Conservation (phyloP, 148 eudicot genomes). For the Vaccinium myrtillus region DNA sequence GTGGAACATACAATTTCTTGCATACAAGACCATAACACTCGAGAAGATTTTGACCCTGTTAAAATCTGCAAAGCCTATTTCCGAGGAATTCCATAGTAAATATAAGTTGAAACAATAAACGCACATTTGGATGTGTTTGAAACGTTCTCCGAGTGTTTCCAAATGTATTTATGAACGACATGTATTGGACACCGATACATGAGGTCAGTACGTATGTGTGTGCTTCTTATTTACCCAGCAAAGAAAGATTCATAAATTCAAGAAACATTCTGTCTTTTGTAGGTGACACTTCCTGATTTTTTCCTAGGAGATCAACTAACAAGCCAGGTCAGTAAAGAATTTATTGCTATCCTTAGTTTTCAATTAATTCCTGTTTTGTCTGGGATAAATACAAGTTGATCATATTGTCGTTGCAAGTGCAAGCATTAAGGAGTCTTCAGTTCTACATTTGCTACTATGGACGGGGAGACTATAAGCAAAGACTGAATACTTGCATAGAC, state of each 20-base stretch:
- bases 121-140: too few species aligned
- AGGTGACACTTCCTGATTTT: conserved; percentile 52
- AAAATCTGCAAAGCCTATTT: too few species aligned
- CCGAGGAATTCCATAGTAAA: too few species aligned
- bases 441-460: conserved; percentile 49
- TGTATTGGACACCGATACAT: too few species aligned
- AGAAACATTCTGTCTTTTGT: background rate
- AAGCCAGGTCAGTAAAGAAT: conserved; percentile 36
- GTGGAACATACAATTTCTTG: background rate
- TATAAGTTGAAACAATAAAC: too few species aligned
- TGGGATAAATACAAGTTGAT: background rate
- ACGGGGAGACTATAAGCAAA: conserved; percentile 29
- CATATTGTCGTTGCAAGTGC: conserved; percentile 28
- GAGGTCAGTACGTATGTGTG: background rate
- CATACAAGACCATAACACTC: too few species aligned
- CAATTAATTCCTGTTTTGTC: background rate
- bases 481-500: conserved; percentile 43
- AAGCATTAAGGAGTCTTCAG: conserved; percentile 45
- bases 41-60: too few species aligned
- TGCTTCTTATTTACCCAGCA: background rate
- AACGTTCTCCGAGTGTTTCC: too few species aligned
- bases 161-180: too few species aligned
- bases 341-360: background rate
- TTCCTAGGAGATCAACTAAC: conserved; percentile 54
- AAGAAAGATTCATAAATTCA: background rate